phyloP scores from a whole-genome alignment of 129 eudicot genomes.

The Pulicaria dysenterica region DNA sequence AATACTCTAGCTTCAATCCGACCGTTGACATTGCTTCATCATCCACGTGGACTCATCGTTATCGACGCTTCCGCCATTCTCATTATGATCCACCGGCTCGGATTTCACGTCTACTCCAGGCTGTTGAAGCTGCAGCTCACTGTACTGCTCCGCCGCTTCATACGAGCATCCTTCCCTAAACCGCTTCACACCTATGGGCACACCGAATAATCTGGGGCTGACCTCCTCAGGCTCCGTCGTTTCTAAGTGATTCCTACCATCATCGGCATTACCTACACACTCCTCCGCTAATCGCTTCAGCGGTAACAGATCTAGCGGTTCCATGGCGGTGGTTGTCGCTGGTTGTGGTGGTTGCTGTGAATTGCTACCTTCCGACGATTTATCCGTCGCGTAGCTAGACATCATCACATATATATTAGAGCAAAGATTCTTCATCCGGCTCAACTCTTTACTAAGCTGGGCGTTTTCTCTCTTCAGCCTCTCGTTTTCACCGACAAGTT shows the following conservation, averaged over 20 bases:
- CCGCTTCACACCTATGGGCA: slow-evolving; percentile 71
- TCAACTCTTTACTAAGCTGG: slow-evolving; percentile 70
- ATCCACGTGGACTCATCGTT: slow-evolving; percentile 44
- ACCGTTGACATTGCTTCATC: slow-evolving; percentile 32
- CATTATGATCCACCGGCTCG: slow-evolving; percentile 65
- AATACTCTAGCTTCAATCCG: slow-evolving; percentile 18
- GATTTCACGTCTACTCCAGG: slow-evolving; percentile 55
- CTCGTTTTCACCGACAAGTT: slow-evolving; percentile 78
- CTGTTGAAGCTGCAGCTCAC: slow-evolving; percentile 59
- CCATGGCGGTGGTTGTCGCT: slow-evolving; percentile 1
- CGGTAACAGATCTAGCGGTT: slow-evolving; percentile 68
- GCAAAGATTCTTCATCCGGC: slow-evolving; percentile 70
- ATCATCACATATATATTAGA: slow-evolving; percentile 63
- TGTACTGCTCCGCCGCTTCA: slow-evolving; percentile 37
- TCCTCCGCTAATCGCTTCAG: slow-evolving; percentile 47
- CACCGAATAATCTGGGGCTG: slow-evolving; percentile 69
- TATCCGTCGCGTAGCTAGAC: slow-evolving; percentile 52
- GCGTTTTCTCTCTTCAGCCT: slow-evolving; percentile 64
- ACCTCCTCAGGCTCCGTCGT: slow-evolving; percentile 25
- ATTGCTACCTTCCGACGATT: slow-evolving; percentile 41
- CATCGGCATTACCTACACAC: slow-evolving; percentile 5
- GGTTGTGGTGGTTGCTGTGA: slow-evolving; percentile 21
- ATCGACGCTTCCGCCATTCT: slow-evolving; percentile 39
- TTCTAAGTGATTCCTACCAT: neutral
- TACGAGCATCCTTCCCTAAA: slow-evolving; percentile 42